Percentiles rank a stretch among this genome's conserved stretches.
Evolutionary conservation across 257 asterid genomes (phyloP).

Genomic region (Linderniella brevidens): DNA sequence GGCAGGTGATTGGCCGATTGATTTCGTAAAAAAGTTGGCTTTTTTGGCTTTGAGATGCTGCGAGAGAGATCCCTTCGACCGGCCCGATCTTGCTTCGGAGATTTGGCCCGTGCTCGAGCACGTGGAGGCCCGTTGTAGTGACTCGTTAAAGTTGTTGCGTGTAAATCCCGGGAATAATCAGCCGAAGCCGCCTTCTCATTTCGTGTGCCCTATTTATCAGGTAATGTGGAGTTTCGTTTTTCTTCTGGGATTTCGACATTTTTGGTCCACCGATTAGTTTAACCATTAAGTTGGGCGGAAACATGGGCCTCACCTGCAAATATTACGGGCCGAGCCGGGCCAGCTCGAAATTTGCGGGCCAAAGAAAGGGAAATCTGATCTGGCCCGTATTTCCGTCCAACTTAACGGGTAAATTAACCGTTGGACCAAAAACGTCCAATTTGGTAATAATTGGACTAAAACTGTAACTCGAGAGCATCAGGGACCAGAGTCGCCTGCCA

Average conservation of each 20-base stretch:
- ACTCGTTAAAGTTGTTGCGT: slow-evolving; percentile 10
- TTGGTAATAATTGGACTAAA: no score
- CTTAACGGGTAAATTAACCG: slow-evolving; percentile 2
- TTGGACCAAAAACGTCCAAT: no score
- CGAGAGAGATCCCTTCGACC: slow-evolving; percentile 23
- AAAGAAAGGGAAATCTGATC: no score
- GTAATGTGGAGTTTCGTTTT: slow-evolving; percentile 17
- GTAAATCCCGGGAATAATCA: slow-evolving; percentile 23
- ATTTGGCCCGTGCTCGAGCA: slow-evolving; percentile 43
- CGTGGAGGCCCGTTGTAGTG: slow-evolving; percentile 33
- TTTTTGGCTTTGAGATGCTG: slow-evolving; percentile 66
- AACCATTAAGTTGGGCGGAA: no score
- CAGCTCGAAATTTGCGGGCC: no score
- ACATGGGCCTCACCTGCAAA: no score
- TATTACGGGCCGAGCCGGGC: no score
- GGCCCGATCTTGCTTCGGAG: slow-evolving; percentile 47
- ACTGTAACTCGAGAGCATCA: no score
- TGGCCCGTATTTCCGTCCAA: no score
- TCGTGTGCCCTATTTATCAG: slow-evolving; percentile 80
- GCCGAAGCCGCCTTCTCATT: slow-evolving; percentile 54
- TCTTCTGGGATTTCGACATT: no score
- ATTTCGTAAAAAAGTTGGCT: slow-evolving; percentile 30
- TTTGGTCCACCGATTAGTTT: no score
- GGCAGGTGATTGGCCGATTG: slow-evolving; percentile 87
- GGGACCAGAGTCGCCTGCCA: no score